These are phyloP conservation scores for Carex littledalei DNA, from an alignment of 176 grass and related monocot genomes.

Conservation along the genomic window DNA sequence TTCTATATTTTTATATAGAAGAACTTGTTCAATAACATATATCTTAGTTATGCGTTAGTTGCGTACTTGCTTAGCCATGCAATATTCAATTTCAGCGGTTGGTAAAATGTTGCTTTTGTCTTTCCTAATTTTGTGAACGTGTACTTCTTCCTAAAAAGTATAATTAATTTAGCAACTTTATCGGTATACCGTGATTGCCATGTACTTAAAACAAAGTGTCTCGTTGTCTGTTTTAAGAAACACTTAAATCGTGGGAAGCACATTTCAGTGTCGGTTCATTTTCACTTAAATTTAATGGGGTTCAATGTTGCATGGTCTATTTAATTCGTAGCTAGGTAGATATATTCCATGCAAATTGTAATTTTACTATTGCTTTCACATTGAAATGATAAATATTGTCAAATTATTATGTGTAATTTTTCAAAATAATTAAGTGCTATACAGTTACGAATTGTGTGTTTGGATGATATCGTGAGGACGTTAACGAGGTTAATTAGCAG, in stretches of 20 bases:
- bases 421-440: too few species aligned
- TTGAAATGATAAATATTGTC: too few species aligned
- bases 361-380: too few species aligned
- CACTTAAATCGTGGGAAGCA: constrained; percentile 1
- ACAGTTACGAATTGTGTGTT: too few species aligned
- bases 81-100: too few species aligned
- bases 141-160: neutral
- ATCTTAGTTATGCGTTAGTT: neutral
- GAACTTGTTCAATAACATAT: neutral
- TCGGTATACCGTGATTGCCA: neutral
- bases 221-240: neutral
- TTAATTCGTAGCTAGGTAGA: too few species aligned
- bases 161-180: neutral
- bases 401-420: too few species aligned
- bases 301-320: too few species aligned
- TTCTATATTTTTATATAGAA: neutral
- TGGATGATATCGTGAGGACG: too few species aligned
- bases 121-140: neutral
- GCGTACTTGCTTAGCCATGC: neutral
- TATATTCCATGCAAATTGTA: too few species aligned
- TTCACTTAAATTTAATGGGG: neutral
- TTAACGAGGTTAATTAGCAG: too few species aligned
- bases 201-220: neutral
- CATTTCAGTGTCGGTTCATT: neutral
- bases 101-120: neutral